Evolutionary conservation across 2,329 filamentous ascomycete species (phyloP).

Genomic region (Rutstroemia sp.): DNA sequence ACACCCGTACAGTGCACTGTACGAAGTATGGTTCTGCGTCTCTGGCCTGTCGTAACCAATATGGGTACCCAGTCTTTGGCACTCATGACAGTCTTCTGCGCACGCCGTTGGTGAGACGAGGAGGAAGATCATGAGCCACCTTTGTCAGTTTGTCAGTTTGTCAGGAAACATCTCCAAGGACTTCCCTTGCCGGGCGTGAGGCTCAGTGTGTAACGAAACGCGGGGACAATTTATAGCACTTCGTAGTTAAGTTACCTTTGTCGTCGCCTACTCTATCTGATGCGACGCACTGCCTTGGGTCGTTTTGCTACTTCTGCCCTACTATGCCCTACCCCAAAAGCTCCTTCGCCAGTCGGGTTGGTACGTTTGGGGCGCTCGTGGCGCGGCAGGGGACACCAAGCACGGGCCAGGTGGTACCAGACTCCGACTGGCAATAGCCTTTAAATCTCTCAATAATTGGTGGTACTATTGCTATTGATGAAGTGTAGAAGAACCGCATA

Average conservation of each 20-base stretch:
- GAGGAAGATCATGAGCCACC: conserved; percentile 3
- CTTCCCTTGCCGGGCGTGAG: neutral
- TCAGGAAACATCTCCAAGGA: neutral
- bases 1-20: conserved; percentile 5
- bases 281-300: neutral
- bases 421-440: neutral
- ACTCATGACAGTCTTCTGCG: conserved; percentile 4
- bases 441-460: neutral
- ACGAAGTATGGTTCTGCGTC: neutral
- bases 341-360: conserved; percentile 8
- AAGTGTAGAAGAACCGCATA: neutral
- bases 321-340: neutral
- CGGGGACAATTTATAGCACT: neutral
- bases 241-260: neutral
- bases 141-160: neutral
- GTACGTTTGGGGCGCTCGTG: neutral
- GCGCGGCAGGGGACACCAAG: neutral
- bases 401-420: neutral
- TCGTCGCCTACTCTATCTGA: conserved; percentile 8
- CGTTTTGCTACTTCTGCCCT: neutral
- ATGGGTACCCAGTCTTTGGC: conserved; percentile 9
- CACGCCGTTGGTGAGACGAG: conserved; percentile 1
- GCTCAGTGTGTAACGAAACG: neutral
- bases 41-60: conserved; percentile 2
- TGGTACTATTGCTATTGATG: neutral